Evolutionary conservation across 2,329 filamentous ascomycete species (phyloP), one percentile per base, ranked within the genome.

Genomic region (Venturia effusa): DNA sequence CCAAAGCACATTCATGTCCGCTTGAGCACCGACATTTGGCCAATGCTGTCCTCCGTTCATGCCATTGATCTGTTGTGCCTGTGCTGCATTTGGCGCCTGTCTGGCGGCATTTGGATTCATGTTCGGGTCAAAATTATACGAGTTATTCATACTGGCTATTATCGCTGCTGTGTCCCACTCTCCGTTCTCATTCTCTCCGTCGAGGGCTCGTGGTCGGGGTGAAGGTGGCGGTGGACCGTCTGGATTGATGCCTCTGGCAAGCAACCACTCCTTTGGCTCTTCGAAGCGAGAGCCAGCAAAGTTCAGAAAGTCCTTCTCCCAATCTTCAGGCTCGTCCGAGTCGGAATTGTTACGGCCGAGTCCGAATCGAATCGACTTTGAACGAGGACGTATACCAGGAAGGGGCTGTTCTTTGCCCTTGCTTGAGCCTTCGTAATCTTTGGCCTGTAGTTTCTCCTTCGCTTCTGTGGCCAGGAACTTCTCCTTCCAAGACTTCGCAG

Each of bases 1-100:
- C 75, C 74, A 76, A 30, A 77, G 69, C 65, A 76, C 71, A 64
- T 76, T 77, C 74, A 77, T 75, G 63, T 77, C 75, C 17, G 73
- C 76, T 68, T 77, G 75, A 61, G 76, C 75, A 55, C 75, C 75
- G 7, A 74, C 73, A 34, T 70, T 65, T 8, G 64, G 64, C 63
- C 63, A 64, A 22, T 64, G 63, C 32, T 40, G 34, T 39, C 39
- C 43, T 39, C 59, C 59, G 27, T 41, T 61, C 39, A 64, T 37
- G 30, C 63, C 63, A 39, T 64, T 64, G 59, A 64, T 64, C 40
- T 64, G 62, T 34, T 37, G 37, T 37, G 51, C 34, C 17, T 64
- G 62, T 51, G 62, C 57, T 27, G 62, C 40, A 37, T 37, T 62
- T 51, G 54, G 27, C 40, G 62, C 57, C 32, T 59, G 61, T 27